Evolutionary conservation across 116 monocot species (phyloP), one percentile per base, ranked within the genome.

Genomic region (Dioscorea cayenensis): DNA sequence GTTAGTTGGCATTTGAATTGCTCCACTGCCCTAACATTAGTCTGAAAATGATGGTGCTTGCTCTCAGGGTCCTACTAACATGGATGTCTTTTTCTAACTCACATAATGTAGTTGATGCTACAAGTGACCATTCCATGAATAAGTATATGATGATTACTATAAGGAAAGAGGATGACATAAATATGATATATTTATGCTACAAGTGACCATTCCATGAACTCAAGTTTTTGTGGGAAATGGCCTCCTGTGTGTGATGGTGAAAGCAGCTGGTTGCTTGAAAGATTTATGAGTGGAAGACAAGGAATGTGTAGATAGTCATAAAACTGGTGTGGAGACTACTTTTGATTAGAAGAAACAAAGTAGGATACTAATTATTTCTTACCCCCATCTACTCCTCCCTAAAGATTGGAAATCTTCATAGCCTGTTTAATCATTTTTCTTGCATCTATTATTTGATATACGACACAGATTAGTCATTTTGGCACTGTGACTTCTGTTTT

Each of bases 271-370:
- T 60, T 71, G 71, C 71, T 71, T 60, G 32, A 60, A 71, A 28
- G 10, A 21, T 13, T 19, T 36, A 28, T 36, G 60, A 72, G 72
- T 72, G 43, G 28, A 25, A 8, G 28, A 28, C 64, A 64, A 43
- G 63, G 17, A 49, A 19, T 14, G 38, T 50, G 48, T 18, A 50
- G 36, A 62, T 72, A 50, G 38, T 62, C 2, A 63, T 12, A 8
- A 49, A 17, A n/a, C 1, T 49, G 43, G 52, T 55, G 22, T 29
- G 29, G 13, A 55, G 10, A 19, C 17, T 64, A 16, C 43, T 64
- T 72, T 72, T 21, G 72, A 63, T 72, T 64, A 28, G 72, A 72
- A 72, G 72, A 55, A 22, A 64, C 19, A 16, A 28, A 32, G 36
- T 71, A n/a, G 25, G 11, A 27, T 62, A 27, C 62, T 25, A 62